These are phyloP conservation scores for Blastomyces percursus DNA, from an alignment of 2,329 filamentous ascomycete species.

Conservation along the genomic window DNA sequence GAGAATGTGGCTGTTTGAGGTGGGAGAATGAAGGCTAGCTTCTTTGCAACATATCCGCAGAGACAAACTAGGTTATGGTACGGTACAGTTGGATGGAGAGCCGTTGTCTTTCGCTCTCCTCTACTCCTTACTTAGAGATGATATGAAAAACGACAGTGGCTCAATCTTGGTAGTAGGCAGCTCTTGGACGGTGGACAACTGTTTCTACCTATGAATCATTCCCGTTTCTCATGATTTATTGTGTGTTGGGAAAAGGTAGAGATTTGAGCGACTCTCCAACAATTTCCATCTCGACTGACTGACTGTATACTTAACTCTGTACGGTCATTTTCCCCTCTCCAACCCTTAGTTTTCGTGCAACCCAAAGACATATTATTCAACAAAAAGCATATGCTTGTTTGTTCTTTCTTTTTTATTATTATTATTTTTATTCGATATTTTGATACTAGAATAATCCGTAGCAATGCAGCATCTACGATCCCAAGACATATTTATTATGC, in stretches of 20 bases:
- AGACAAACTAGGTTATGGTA: too few relatives aligned
- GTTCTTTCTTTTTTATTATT: not conserved
- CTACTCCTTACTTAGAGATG: too few relatives aligned
- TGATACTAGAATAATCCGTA: too few relatives aligned
- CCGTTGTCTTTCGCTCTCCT: too few relatives aligned
- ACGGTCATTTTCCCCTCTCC: not conserved
- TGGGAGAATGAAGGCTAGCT: not conserved
- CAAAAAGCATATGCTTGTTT: not conserved
- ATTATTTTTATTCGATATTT: not conserved
- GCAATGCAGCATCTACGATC: not conserved
- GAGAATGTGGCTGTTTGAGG: not conserved
- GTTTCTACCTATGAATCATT: not conserved
- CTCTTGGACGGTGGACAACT: not conserved
- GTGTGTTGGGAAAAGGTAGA: not conserved
- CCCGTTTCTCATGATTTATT: not conserved
- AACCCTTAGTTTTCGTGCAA: not conserved
- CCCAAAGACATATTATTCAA: not conserved
- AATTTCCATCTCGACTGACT: not conserved
- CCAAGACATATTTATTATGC: not conserved
- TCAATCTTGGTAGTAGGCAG: not conserved
- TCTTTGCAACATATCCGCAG: not conserved
- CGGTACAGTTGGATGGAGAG: too few relatives aligned
- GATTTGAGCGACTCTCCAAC: not conserved
- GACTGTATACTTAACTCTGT: too few relatives aligned
- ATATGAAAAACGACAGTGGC: not conserved